Base-by-base conservation (phyloP, 2,329 filamentous ascomycete species). In the Chaetomiaceae sp. region DNA sequence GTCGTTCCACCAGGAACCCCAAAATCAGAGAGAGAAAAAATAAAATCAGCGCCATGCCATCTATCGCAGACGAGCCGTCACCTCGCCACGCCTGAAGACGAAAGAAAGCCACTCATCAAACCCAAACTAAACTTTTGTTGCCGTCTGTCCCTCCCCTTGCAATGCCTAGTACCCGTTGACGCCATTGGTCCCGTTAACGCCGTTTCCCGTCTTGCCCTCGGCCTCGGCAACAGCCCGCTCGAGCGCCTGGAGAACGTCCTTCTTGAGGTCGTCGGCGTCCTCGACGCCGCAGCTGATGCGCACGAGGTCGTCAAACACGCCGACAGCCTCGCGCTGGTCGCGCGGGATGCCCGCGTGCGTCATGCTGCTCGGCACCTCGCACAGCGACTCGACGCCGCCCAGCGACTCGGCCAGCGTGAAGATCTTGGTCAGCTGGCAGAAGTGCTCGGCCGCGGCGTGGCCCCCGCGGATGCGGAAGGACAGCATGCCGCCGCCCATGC, bases 401-500 rank as follows among this genome's bases (percentile, higher is more conserved):
- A 99, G 73, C 53, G 83, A 89, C 77, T 99, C 93, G 25, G 93
- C 93, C 6, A 99, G 78, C 1, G 90, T 96, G 73, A 96, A 97
- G 68, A 99, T 83, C 64, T 82, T 82, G 38, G 91, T 96, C 53
- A 79, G 73, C 70, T 93, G 85, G 78, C 93, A 97, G 81, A 99
- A 99, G 46, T 84, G 81, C 72, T 95, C 87, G 13, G 93, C 93
- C 1, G 92, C 92, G 40, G 78, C 78, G 64, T 89, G 81, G 31
- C 93, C 93, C 50, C 92, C 93, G 58, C 82, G 81, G 69, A 99
- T 88, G 59, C 93, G 86, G 83, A 99, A 99, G 52, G 87, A 92
- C 38, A 99, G 82, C 93, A 99, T 99, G 55, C 93, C 93, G 60
- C 93, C 93, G 54, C 93, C 93, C 79, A 97, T 86, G 56, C 87